phyloP scores from a whole-genome alignment of 805 yeast species.

The Wickerhamomyces mucosus region DNA sequence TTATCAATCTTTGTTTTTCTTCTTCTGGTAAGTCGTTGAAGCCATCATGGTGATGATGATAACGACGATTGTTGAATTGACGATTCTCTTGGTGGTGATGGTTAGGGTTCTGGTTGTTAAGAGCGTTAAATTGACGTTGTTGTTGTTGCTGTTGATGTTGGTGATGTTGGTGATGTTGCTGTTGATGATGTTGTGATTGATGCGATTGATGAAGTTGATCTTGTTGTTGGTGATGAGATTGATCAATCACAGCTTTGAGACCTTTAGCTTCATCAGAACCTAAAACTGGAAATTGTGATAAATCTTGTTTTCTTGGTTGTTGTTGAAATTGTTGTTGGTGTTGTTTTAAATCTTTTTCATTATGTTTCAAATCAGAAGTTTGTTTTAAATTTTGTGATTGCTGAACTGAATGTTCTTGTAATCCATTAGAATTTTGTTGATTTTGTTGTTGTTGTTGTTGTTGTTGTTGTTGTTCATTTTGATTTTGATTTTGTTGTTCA shows the following conservation, averaged over 20 bases:
- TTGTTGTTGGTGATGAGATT: slow-evolving; percentile 5
- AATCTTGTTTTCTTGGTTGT: slow-evolving; percentile 20
- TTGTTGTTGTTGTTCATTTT: slow-evolving; percentile 4
- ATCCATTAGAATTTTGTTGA: no score
- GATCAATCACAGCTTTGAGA: slow-evolving; percentile 4
- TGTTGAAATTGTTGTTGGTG: slow-evolving; percentile 4
- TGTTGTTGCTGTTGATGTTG: slow-evolving; percentile 7
- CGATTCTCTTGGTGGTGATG: slow-evolving; percentile 18
- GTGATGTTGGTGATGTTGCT: no score
- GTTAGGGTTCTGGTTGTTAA: slow-evolving; percentile 15
- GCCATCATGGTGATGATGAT: slow-evolving; percentile 21
- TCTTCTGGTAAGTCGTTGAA: slow-evolving; percentile 49
- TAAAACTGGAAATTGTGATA: slow-evolving; percentile 46
- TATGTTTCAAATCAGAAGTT: slow-evolving; percentile 17
- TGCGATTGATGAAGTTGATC: slow-evolving; percentile 6
- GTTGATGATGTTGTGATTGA: slow-evolving; percentile 11
- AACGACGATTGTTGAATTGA: slow-evolving; percentile 12
- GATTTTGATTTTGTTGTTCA: slow-evolving; percentile 5
- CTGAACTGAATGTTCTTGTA: slow-evolving; percentile 8
- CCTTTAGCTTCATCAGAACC: slow-evolving; percentile 32
- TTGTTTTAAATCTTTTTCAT: slow-evolving; percentile 4
- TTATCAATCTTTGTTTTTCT: slow-evolving; percentile 56
- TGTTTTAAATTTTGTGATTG: slow-evolving; percentile 14
- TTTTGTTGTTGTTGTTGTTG: slow-evolving; percentile 4
- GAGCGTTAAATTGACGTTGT: slow-evolving; percentile 6